Evolutionary conservation across 768 basidiomycete genomes (phyloP), one percentile per base, ranked within the genome.

Genomic region (Amyloporia xantha): DNA sequence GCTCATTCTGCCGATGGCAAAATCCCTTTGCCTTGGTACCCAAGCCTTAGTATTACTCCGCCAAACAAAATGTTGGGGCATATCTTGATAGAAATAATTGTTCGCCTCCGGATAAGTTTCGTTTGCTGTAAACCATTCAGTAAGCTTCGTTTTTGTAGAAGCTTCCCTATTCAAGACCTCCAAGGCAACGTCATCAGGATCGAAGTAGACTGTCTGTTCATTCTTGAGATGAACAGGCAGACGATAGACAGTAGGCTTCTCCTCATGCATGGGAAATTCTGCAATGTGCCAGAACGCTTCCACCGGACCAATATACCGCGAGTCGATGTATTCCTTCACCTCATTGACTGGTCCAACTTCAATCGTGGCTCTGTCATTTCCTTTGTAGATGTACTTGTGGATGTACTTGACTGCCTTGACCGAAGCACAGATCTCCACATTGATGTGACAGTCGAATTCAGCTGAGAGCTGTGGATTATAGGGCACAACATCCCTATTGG

Each of bases 301-400:
- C 15, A 58, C 48, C 4, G 67, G 51, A 39, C 60, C 56, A 41
- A 75, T 55, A 52, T 76, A 79, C 1, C 68, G 59, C 1, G 61
- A 62, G 48, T 73, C 67, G 1, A 73, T 27, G 39, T 63, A 72
- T 1, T 24, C 20, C 38, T 59, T 53, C 35, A 75, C 57, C 54
- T 75, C 70, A 59, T 75, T 62, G 0, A 13, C 17, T 6, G 50
- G 35, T 4, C 36, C 38, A 25, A 71, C 43, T 49, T 69, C 61
- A 26, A 75, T 12, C 0, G 71, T 69, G 0, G 65, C 63, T 7
- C 61, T 55, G 54, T 79, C 74, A 49, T 53, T 53, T 6, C 78
- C 75, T 53, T 79, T 80, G 60, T 75, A 66, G 17, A 76, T 60
- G 55, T 77, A 77, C 55, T 78, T 77, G 59, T 67, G 65, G 15